phyloP scores from a whole-genome alignment of 768 basidiomycete genomes.

The Termitomyces sp. region DNA sequence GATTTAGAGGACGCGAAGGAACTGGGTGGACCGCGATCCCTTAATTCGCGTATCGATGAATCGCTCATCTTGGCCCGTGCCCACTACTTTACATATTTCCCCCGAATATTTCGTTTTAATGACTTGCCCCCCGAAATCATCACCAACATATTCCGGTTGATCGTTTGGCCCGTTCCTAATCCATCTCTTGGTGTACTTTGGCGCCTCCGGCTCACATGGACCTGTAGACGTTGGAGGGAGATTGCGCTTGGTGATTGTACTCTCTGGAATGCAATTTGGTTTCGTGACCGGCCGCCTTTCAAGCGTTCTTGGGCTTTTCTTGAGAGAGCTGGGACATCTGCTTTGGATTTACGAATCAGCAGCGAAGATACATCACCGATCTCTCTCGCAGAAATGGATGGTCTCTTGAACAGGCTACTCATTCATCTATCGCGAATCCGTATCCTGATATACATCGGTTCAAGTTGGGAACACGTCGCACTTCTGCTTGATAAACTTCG shows the following conservation, averaged over 20 bases:
- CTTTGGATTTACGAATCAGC: conserved; percentile 60
- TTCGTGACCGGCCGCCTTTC: conserved; percentile 46
- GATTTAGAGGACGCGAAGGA: conserved; percentile 9
- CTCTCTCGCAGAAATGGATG: conserved; percentile 36
- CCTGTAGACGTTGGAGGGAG: conserved; percentile 52
- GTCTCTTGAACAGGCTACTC: conserved; percentile 47
- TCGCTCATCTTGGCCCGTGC: conserved; percentile 28
- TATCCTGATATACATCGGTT: conserved; percentile 52
- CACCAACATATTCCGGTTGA: conserved; percentile 55
- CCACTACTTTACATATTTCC: conserved; percentile 25
- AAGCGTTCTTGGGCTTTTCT: conserved; percentile 52
- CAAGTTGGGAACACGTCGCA: conserved; percentile 50
- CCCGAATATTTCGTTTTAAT: conserved; percentile 48
- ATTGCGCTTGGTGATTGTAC: conserved; percentile 43
- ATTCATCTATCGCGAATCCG: conserved; percentile 53
- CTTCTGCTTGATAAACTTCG: conserved; percentile 46
- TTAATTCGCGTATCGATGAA: conserved; percentile 16
- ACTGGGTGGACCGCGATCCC: not conserved
- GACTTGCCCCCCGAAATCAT: conserved; percentile 65
- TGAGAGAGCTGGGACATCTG: conserved; percentile 46
- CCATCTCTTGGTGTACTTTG: conserved; percentile 27
- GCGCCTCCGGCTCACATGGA: conserved; percentile 52
- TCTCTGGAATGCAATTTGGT: conserved; percentile 65
- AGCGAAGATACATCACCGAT: conserved; percentile 31
- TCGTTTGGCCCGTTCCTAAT: conserved; percentile 46